Base-by-base conservation (phyloP, 2,329 filamentous ascomycete genomes). In the Elsinoe arachidis region DNA sequence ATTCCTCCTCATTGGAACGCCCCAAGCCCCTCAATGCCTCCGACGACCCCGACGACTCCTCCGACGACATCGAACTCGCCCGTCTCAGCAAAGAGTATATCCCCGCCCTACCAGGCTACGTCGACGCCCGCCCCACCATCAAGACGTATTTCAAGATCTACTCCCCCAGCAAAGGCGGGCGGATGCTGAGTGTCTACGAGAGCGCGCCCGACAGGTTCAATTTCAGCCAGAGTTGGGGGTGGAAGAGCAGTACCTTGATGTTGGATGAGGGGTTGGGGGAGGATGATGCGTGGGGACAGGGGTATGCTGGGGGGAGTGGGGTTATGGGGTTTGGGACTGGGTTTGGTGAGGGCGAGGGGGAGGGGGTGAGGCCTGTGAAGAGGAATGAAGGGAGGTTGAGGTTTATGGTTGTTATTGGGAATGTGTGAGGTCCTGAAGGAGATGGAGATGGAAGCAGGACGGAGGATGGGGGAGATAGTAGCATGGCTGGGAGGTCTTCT, bases 91-190 rank as follows among this genome's bases (percentile, higher is more conserved):
- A 58, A 54, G 44, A 65, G 57, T 61, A 68, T 35, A 66, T 74
- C 3, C 71, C 78, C 0, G 74, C 78, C 0, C 66, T 82, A 4
- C 77, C 78, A 0, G 71, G 77, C 1, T 83, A 82, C 61, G 74
- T 79, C 34, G 80, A 83, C 62, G 73, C 70, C 2, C 72, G 80
- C 1, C 79, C 80, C 0, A 81, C 78, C 1, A 82, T 83, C 66
- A 78, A 77, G 63, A 82, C 80, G 0, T 83, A 83, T 62, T 83
- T 82, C 69, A 82, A 82, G 65, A 82, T 83, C 55, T 83, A 81
- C 68, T 76, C 72, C n/a, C 80, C 80, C 0, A 77, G 73, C 19
- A 80, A 80, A 61, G 80, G 78, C n/a, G 80, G 80, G 2, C 69
- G 80, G 12, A 77, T 82, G 72, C 66, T 83, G 35, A 79, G 75